These are phyloP conservation scores for Rhodomyrtus psidioides DNA, from an alignment of 441 rosid species.

Conservation along the genomic window DNA sequence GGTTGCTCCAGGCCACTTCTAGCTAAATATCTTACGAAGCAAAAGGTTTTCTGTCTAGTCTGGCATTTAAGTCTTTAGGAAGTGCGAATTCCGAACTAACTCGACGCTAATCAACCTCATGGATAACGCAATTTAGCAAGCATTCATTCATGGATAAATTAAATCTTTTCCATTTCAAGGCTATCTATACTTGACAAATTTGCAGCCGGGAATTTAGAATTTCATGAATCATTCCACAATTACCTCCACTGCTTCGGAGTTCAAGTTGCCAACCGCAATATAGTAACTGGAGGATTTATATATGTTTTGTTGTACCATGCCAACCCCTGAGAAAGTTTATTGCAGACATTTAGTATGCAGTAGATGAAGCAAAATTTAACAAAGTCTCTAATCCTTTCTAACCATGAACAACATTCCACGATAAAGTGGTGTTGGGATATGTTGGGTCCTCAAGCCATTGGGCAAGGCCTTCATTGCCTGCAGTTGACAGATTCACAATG, in stretches of 20 bases:
- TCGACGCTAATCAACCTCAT: not conserved
- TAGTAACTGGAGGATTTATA: constrained; percentile 66
- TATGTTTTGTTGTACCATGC: constrained; percentile 52
- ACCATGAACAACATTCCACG: constrained; percentile 85
- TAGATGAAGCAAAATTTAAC: not conserved
- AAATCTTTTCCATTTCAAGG: not conserved
- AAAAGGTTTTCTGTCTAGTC: not conserved
- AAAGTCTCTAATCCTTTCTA: constrained; percentile 13
- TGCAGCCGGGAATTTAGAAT: not conserved
- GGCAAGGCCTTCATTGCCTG: constrained; percentile 79
- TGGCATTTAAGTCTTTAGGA: not conserved
- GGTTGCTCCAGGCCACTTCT: not conserved
- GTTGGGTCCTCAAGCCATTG: constrained; percentile 85
- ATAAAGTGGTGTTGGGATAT: constrained; percentile 76
- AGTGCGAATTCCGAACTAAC: not conserved
- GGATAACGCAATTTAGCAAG: not conserved
- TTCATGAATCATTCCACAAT: not conserved
- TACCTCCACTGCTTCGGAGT: constrained; percentile 77
- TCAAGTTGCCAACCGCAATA: constrained; percentile 74
- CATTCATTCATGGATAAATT: not conserved
- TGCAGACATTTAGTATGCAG: constrained; percentile 5
- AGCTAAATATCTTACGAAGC: not conserved
- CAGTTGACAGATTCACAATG: constrained; percentile 17
- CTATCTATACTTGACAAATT: not conserved
- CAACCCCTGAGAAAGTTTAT: constrained; percentile 46